These are phyloP conservation scores for Nicotiana tabacum DNA, from an alignment of 257 asterid species.

Conservation along the genomic window DNA sequence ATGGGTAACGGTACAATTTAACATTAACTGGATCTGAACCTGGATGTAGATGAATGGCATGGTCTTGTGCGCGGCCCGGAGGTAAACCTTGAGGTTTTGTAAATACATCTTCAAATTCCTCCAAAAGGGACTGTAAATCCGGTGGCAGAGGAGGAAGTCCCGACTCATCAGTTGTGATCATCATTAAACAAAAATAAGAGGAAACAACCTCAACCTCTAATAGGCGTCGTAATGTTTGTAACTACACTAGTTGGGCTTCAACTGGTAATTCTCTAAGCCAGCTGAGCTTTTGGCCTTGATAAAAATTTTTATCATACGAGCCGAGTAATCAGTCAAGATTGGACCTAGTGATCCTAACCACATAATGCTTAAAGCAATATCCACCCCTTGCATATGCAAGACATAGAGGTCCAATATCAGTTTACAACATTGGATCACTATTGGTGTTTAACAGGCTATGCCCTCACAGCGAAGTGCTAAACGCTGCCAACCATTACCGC, in stretches of 20 bases:
- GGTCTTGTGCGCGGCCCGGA: background rate
- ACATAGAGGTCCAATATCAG: background rate
- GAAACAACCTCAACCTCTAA: fast-evolving
- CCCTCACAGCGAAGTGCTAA: background rate
- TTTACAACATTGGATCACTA: background rate
- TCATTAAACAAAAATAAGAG: background rate
- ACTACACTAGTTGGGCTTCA: background rate
- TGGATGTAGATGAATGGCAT: background rate
- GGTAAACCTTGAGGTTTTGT: background rate
- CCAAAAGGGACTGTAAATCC: background rate
- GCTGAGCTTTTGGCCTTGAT: background rate
- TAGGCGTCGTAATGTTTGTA: background rate
- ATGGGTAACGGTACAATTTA: background rate
- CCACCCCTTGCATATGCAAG: background rate
- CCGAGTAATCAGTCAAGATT: background rate
- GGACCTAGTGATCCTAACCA: background rate
- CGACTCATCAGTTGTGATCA: background rate
- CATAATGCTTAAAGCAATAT: background rate
- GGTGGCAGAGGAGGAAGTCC: too few relatives aligned
- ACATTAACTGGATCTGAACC: background rate
- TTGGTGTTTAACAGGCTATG: background rate
- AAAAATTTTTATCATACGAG: background rate
- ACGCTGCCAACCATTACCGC: background rate
- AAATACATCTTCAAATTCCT: background rate
- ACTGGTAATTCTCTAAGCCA: background rate